phyloP scores from a whole-genome alignment of 2,329 filamentous ascomycete genomes.

The Cladorrhinum sp. region DNA sequence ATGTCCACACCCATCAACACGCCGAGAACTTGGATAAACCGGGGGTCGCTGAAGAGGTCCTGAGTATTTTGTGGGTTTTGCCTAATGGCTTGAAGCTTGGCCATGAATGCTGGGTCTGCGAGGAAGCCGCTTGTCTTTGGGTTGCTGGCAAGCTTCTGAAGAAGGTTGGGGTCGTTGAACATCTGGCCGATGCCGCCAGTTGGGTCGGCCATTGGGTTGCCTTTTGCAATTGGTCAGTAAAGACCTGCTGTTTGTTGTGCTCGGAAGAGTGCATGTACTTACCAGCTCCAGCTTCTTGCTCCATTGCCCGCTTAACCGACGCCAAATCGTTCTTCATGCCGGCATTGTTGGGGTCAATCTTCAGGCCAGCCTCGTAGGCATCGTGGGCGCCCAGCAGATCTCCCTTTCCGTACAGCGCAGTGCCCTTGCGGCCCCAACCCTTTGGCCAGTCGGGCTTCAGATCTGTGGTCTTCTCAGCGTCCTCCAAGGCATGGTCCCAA shows the following conservation, averaged over 20 bases:
- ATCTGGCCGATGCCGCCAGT: slow-evolving; percentile 79
- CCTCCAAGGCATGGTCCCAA: slow-evolving; percentile 77
- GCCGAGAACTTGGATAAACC: slow-evolving; percentile 91
- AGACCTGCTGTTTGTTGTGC: too few species aligned
- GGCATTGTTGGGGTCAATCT: slow-evolving; percentile 86
- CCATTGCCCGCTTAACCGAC: slow-evolving; percentile 83
- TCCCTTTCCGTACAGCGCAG: slow-evolving; percentile 81
- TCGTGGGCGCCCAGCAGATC: slow-evolving; percentile 83
- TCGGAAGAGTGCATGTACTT: neutral
- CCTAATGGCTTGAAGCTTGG: slow-evolving; percentile 78
- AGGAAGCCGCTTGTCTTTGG: slow-evolving; percentile 86
- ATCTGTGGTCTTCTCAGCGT: slow-evolving; percentile 90
- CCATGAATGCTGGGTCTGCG: slow-evolving; percentile 82
- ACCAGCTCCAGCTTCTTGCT: slow-evolving; percentile 56
- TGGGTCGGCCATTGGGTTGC: slow-evolving; percentile 47
- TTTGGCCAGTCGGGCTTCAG: slow-evolving; percentile 98
- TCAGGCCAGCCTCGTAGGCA: slow-evolving; percentile 91
- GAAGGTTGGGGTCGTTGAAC: slow-evolving; percentile 88
- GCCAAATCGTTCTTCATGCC: slow-evolving; percentile 87
- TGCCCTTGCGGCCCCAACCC: slow-evolving; percentile 90
- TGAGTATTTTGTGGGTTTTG: slow-evolving; percentile 76
- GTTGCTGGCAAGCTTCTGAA: slow-evolving; percentile 87
- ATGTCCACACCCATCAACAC: slow-evolving; percentile 93
- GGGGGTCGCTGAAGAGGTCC: slow-evolving; percentile 80
- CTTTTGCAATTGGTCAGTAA: slow-evolving; percentile 10